Conservation (phyloP, 352 stramenopile species). For the Globisporangium paroecandrum region DNA sequence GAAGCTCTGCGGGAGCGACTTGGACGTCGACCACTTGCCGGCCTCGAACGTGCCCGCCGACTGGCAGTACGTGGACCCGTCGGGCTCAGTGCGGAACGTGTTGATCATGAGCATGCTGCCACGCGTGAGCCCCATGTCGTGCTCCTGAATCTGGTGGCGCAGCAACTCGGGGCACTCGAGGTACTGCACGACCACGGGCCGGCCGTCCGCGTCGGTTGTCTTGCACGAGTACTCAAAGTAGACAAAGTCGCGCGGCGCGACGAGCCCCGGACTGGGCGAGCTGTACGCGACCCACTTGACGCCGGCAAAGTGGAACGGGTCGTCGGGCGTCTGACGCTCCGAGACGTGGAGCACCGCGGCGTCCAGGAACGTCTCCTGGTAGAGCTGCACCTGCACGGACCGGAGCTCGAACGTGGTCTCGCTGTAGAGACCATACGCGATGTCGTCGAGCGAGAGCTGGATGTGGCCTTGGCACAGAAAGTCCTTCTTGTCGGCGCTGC, state of each 20-base stretch:
- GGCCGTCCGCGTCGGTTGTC: slow-evolving; percentile 28
- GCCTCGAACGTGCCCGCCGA: slow-evolving; percentile 8
- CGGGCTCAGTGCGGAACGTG: slow-evolving; percentile 9
- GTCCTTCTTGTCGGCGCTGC: slow-evolving; percentile 27
- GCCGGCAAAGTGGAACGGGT: slow-evolving; percentile 46
- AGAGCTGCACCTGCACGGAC: slow-evolving; percentile 36
- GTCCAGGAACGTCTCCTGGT: slow-evolving; percentile 45
- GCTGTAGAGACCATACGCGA: slow-evolving; percentile 30
- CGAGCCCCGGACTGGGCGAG: slow-evolving; percentile 19
- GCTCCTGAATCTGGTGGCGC: slow-evolving; percentile 29
- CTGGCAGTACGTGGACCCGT: slow-evolving; percentile 8
- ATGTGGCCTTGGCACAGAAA: slow-evolving; percentile 32
- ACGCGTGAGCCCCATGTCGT: slow-evolving; percentile 25
- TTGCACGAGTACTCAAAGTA: slow-evolving; percentile 42
- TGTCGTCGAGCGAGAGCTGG: slow-evolving; percentile 34
- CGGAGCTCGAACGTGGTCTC: slow-evolving; percentile 37
- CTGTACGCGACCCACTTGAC: slow-evolving; percentile 43
- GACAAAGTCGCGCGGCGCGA: slow-evolving; percentile 35
- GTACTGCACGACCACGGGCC: slow-evolving; percentile 26
- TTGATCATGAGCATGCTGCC: slow-evolving; percentile 14
- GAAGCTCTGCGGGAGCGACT: slow-evolving; percentile 7
- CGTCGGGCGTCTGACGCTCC: slow-evolving; percentile 23
- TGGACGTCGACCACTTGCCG: neutral
- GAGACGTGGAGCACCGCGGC: slow-evolving; percentile 38
- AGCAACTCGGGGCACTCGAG: slow-evolving; percentile 16